Base-by-base conservation (phyloP, 2,329 filamentous ascomycete species). In the Didymella pinodella region DNA sequence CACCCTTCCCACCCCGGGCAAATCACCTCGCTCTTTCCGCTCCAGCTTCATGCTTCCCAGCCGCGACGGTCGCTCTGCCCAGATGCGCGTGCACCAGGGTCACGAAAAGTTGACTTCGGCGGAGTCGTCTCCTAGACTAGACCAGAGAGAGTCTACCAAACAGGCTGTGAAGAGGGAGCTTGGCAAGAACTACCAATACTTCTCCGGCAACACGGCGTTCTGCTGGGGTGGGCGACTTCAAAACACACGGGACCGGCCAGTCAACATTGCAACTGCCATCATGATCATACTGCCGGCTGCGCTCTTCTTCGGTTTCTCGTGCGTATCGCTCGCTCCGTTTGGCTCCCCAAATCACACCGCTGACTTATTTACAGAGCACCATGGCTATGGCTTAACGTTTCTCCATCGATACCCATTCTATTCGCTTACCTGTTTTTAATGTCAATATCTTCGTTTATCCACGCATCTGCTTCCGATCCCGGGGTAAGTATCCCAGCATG, bases 381-480 rank as follows among this genome's bases (percentile, higher is more conserved):
- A 22, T 97, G 90, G 86, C 76, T 96, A 52, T 97, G 93, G 93
- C 82, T 88, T 67, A 84, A 96, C 69, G 84, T 96, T 64, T 96
- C 92, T 36, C 93, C 93, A 31, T 93, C 92, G 52, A 87, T 98
- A 69, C 95, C 95, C 51, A 87, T 98, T 67, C 78, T 92, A 43
- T 98, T 96, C 79, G 93, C 88, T 52, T 99, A 99, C 75, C 73
- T 97, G n/a, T 92, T 92, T 71, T 93, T 90, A 75, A 83, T 99
- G 28, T 96, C 91, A 78, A 83, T 97, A 47, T 97, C 93, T 25
- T 98, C 95, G 3, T 99, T 98, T 73, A 72, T 97, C 54, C 94
- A 97, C 78, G 95, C 94, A 4, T 97, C 95, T 2, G 85, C 90
- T 52, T 91, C 94, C 44, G 94, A 99, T 78, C 94, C 95, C 29